Evolutionary conservation across 2,329 filamentous ascomycete species (phyloP).

Genomic region (Zymoseptoria pseudotritici): DNA sequence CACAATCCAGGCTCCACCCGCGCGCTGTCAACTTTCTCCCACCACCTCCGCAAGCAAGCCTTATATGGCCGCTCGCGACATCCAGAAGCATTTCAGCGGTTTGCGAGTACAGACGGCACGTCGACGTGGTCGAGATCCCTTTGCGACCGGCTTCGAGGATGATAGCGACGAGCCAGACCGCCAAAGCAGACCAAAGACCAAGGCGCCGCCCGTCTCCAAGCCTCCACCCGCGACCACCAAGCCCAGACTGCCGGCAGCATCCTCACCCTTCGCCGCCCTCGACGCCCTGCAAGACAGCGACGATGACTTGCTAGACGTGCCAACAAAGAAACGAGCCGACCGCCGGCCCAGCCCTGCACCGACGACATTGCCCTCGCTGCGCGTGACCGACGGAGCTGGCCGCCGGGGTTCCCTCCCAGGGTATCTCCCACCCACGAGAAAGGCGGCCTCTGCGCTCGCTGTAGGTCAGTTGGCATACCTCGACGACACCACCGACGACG

Average conservation of each 20-base stretch:
- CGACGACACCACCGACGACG: constrained; percentile 28
- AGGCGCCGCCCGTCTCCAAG: constrained; percentile 17
- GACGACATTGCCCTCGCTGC: constrained; percentile 9
- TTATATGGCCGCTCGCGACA: constrained; percentile 27
- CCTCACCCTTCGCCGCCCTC: constrained; percentile 13
- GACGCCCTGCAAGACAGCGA: constrained; percentile 19
- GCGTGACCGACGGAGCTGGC: constrained; percentile 15
- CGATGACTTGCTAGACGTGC: constrained; percentile 23
- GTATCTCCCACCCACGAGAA: constrained; percentile 11
- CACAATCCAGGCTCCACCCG: neutral
- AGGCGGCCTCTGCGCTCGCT: constrained; percentile 20
- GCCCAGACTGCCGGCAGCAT: constrained; percentile 7
- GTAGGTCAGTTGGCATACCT: constrained; percentile 27
- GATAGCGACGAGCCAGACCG: constrained; percentile 24
- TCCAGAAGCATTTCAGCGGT: constrained; percentile 27
- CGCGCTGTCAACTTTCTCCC: neutral
- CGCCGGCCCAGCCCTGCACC: constrained; percentile 27
- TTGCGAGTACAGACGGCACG: constrained; percentile 27
- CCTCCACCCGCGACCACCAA: constrained; percentile 6
- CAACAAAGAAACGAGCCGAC: constrained; percentile 13
- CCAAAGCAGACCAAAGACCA: constrained; percentile 21
- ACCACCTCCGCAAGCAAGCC: constrained; percentile 1
- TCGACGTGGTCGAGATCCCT: constrained; percentile 23
- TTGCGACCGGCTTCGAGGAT: constrained; percentile 29
- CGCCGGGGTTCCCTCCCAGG: constrained; percentile 19